phyloP scores from a whole-genome alignment of 2,329 filamentous ascomycete genomes.

The Periglandula ipomoeae region DNA sequence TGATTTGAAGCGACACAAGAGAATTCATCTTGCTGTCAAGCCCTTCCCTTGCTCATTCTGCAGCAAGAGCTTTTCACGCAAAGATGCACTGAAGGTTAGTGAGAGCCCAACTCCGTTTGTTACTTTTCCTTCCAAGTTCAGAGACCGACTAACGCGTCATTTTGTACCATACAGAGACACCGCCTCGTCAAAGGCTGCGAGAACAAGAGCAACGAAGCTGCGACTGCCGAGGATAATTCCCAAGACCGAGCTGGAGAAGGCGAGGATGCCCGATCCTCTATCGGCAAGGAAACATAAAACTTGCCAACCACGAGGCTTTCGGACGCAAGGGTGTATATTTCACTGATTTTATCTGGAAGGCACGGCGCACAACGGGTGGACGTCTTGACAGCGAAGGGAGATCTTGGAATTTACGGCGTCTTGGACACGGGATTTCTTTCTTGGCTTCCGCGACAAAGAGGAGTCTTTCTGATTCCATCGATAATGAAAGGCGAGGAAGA shows the following conservation, averaged over 20 bases:
- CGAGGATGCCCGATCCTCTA: conserved; percentile 7
- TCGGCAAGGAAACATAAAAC: conserved; percentile 6
- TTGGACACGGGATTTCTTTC: background rate
- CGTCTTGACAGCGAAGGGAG: background rate
- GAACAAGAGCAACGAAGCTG: conserved; percentile 19
- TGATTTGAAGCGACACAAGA: conserved; percentile 89
- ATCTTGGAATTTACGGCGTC: conserved; percentile 3
- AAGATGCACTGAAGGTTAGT: conserved; percentile 90
- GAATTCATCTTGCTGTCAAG: conserved; percentile 91
- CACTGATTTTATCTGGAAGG: background rate
- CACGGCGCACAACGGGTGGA: conserved; percentile 4
- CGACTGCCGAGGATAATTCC: conserved; percentile 13
- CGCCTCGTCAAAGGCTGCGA: conserved; percentile 57
- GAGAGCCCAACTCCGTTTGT: background rate
- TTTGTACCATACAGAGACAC: conserved; percentile 37
- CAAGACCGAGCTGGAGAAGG: conserved; percentile 7
- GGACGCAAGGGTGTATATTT: background rate
- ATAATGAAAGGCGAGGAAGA: background rate
- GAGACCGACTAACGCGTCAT: background rate
- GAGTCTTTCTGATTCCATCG: too few species aligned
- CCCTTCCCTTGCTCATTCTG: conserved; percentile 87
- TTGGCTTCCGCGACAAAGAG: background rate
- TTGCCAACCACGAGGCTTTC: background rate
- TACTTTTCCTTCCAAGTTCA: background rate
- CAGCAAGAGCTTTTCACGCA: conserved; percentile 93